Percentiles rank a stretch among this genome's conserved stretches.
Evolutionary conservation across 192 early-diverging fungal genomes (phyloP).

Genomic region (Dissophora globulifera): DNA sequence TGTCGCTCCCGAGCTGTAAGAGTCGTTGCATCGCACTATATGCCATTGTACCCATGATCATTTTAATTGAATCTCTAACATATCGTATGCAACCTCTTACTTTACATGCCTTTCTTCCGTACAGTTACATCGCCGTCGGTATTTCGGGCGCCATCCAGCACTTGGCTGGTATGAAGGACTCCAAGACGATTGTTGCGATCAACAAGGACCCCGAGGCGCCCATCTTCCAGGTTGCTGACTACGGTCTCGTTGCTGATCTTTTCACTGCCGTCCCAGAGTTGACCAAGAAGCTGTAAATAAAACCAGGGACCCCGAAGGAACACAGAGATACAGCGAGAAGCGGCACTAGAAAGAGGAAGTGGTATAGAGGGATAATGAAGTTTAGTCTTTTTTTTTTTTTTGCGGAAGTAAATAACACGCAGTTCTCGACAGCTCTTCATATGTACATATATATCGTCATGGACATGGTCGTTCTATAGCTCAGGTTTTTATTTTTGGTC

Average conservation of each 20-base stretch:
- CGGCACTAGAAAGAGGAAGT: background rate
- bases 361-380: too few relatives aligned
- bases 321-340: background rate
- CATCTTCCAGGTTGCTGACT: conserved; percentile 98
- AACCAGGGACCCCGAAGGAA: background rate
- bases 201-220: conserved; percentile 99
- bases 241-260: conserved; percentile 94
- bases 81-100: background rate
- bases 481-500: background rate
- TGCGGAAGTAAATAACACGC: too few relatives aligned
- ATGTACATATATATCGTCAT: too few relatives aligned
- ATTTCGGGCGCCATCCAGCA: conserved; percentile 98
- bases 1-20: conserved; percentile 83
- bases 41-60: background rate
- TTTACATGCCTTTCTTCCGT: background rate
- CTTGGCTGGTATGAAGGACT: conserved; percentile 99
- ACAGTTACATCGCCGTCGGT: conserved; percentile 92
- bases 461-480: too few relatives aligned
- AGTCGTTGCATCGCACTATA: too few relatives aligned
- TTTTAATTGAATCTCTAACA: background rate
- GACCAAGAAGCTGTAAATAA: conserved; percentile 83
- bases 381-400: too few relatives aligned
- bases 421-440: too few relatives aligned
- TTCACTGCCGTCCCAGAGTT: conserved; percentile 94
- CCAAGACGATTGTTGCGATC: conserved; percentile 98